Base-by-base conservation (phyloP, 108 stramenopile species). In the Skeletonema tropicum region DNA sequence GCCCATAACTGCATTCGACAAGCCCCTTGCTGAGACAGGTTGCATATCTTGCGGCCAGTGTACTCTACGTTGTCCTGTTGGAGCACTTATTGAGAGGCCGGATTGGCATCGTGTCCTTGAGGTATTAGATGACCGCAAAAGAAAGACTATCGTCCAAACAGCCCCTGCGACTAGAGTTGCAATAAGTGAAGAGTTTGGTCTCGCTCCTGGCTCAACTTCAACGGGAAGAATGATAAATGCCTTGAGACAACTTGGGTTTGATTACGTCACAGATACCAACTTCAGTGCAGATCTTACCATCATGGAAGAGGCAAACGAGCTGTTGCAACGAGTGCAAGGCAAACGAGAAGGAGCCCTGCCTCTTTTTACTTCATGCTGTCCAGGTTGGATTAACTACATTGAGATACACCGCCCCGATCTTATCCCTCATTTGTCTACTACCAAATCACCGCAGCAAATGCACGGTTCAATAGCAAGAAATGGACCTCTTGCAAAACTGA, bases 221-320 rank as follows among this genome's bases (percentile, higher is more conserved):
- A 77, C 76, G 21, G 87, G 87, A 19, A 21, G 35, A 12, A 35
- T 87, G 46, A 73, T 87, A 23, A 63, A 58, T 57, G 84, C 83
- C 9, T 52, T 82, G 10, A 60, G 71, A 46, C 60, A 19, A 31
- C 58, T 82, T 35, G 87, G 87, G 9, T 87, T 87, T 59, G 76
- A 83, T 59, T 79, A 72, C 36, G 87, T 87, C 39, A 72, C 76
- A 19, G 87, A 87, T 64, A 87, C 87, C 31, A 87, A 87, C 59
- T 73, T 83, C 21, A 25, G 73, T 10, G 87, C 87, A 5, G 87
- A 87, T 64, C 66, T 87, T 1, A 87, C 87, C 46, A 87, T 87
- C 29, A 83, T 82, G 77, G 87, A 87, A 64, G 87, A 87, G 71
- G 87, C 80, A 6, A 85, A 77, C 6, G 87, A 87, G 55, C 73